Evolutionary conservation across 805 yeast genomes (phyloP).

Genomic region (Saccharomycopsis sp.): DNA sequence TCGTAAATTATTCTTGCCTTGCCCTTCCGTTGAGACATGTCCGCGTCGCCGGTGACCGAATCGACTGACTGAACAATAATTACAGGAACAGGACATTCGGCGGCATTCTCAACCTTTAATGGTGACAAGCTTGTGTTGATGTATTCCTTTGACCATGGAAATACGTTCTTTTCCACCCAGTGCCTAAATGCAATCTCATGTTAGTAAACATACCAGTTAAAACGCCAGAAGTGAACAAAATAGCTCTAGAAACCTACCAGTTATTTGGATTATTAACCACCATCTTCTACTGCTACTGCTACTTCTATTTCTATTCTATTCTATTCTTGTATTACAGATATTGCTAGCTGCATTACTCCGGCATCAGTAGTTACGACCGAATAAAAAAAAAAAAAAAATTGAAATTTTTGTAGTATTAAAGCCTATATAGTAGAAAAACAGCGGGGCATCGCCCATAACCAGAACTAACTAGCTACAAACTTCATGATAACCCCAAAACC

Average conservation of each 20-base stretch:
- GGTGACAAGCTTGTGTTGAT: constrained; percentile 34
- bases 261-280: constrained; percentile 67
- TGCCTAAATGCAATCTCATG: constrained; percentile 36
- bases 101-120: constrained; percentile 20
- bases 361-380: too few relatives aligned
- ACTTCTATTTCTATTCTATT: neutral
- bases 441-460: neutral
- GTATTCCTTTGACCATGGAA: constrained; percentile 55
- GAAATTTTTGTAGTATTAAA: neutral
- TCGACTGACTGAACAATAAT: constrained; percentile 29
- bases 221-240: neutral
- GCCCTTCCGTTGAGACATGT: constrained; percentile 79
- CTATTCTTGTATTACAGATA: neutral
- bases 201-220: constrained; percentile 5
- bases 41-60: constrained; percentile 63
- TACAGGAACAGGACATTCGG: constrained; percentile 20
- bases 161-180: constrained; percentile 65
- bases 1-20: constrained; percentile 73
- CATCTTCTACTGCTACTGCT: constrained; percentile 32
- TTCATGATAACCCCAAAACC: neutral
- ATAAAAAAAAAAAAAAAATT: too few relatives aligned
- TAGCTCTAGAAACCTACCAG: constrained; percentile 38
- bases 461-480: too few relatives aligned
- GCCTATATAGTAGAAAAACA: neutral
- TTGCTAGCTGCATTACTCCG: too few relatives aligned